Evolutionary conservation across 345 rosid species (phyloP).

Genomic region (Schrenkiella parvula): DNA sequence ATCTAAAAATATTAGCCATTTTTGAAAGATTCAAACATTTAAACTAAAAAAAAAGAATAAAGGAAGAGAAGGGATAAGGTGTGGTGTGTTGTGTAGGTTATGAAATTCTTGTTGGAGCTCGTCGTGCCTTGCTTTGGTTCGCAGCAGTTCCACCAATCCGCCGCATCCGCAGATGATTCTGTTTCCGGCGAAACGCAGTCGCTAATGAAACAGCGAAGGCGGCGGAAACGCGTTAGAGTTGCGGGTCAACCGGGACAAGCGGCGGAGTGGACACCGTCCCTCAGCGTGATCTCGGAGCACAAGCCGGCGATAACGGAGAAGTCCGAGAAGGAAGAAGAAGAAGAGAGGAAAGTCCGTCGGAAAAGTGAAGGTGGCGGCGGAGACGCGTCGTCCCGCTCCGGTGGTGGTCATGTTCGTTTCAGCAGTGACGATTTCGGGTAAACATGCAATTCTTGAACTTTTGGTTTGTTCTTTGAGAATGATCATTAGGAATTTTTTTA

Average conservation of each 20-base stretch:
- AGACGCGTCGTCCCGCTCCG: conserved; percentile 12
- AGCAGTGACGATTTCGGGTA: conserved; percentile 40
- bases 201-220: conserved; percentile 21
- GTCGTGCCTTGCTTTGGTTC: conserved; percentile 49
- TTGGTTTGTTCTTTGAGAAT: background rate
- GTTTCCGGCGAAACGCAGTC: conserved; percentile 30
- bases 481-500: background rate
- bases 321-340: conserved; percentile 11
- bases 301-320: conserved; percentile 27
- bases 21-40: background rate
- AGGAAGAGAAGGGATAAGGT: background rate
- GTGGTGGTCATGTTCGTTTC: conserved; percentile 36
- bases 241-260: conserved; percentile 22
- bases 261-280: conserved; percentile 63
- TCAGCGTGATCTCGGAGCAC: conserved; percentile 57
- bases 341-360: conserved; percentile 28
- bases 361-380: conserved; percentile 21
- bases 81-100: conserved; percentile 20
- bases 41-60: background rate
- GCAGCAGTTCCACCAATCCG: conserved; percentile 14
- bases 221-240: conserved; percentile 32
- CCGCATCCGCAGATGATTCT: conserved; percentile 6
- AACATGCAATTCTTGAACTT: background rate
- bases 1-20: background rate
- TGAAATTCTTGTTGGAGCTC: conserved; percentile 51